A percentile compares a stretch with the other conserved stretches of the same genome.
These are phyloP conservation scores for Tuber aestivum DNA, from an alignment of 495 filamentous ascomycete species.

Conservation along the genomic window DNA sequence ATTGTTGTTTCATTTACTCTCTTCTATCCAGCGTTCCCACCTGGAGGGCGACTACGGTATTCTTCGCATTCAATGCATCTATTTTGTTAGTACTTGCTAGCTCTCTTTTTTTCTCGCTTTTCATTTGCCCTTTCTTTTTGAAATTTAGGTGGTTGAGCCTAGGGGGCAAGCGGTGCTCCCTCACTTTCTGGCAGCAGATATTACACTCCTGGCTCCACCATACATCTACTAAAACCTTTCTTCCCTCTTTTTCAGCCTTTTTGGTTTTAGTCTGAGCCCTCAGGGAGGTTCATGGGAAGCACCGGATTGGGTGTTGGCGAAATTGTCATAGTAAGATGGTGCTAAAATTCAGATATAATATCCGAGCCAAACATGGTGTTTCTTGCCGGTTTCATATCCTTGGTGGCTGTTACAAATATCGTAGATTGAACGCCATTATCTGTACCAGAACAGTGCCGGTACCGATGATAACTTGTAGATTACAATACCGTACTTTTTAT, in stretches of 20 bases:
- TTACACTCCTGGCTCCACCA: not conserved
- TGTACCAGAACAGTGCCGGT: no score
- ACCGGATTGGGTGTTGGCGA: not conserved
- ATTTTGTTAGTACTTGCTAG: not conserved
- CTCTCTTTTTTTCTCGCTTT: not conserved
- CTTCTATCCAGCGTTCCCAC: constrained; percentile 1
- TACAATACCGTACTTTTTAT: not conserved
- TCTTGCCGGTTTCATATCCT: not conserved
- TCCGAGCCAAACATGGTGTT: not conserved
- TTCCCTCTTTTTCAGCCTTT: not conserved
- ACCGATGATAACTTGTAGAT: no score
- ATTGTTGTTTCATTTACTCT: not conserved
- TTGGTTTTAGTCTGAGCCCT: not conserved
- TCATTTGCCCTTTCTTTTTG: not conserved
- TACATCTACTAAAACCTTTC: not conserved
- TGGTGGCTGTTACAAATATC: not conserved
- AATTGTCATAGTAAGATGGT: not conserved
- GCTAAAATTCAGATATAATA: not conserved
- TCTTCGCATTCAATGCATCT: not conserved
- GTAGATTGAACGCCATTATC: not conserved
- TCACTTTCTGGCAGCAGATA: not conserved
- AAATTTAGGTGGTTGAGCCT: not conserved
- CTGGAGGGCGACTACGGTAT: not conserved
- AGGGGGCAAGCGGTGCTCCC: not conserved
- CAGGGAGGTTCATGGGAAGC: not conserved